Percentiles rank a stretch among this genome's conserved stretches.
Conservation (phyloP, 2,329 filamentous ascomycete species). For the Exutisphaerella laricina region DNA sequence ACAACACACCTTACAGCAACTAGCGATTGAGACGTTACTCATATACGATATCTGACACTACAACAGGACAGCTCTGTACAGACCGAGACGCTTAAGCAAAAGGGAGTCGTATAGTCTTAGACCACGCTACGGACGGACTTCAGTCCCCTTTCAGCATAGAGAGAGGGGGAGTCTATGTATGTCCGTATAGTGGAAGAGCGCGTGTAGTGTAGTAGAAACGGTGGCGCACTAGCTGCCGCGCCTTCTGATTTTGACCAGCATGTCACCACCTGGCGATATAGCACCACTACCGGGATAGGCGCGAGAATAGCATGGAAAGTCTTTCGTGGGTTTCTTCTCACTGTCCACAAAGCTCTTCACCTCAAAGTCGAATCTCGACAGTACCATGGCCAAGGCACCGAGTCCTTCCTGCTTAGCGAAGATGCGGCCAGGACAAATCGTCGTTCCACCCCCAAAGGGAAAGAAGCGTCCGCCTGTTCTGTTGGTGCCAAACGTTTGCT, state of each 20-base stretch:
- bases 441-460: constrained; percentile 31
- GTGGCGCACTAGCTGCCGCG: too few relatives aligned
- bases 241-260: constrained; percentile 22
- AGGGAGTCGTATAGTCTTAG: too few relatives aligned
- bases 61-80: too few relatives aligned
- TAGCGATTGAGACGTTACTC: too few relatives aligned
- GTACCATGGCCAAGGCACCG: constrained; percentile 24
- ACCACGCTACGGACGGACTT: too few relatives aligned
- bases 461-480: constrained; percentile 29
- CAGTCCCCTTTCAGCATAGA: too few relatives aligned
- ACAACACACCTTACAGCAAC: too few relatives aligned
- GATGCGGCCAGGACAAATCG: constrained; percentile 26
- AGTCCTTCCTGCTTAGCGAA: constrained; percentile 31
- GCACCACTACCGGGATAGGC: constrained; percentile 24
- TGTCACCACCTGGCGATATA: constrained; percentile 25
- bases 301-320: constrained; percentile 21
- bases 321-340: constrained; percentile 16
- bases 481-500: constrained; percentile 24
- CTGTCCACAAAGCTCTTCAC: constrained; percentile 24
- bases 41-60: too few relatives aligned
- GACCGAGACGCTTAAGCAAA: too few relatives aligned
- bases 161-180: too few relatives aligned
- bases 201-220: too few relatives aligned
- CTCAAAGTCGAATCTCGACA: constrained; percentile 27
- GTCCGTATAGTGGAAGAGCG: too few relatives aligned